Conservation (phyloP, 2,329 filamentous ascomycete genomes). For the Nemania abortiva region DNA sequence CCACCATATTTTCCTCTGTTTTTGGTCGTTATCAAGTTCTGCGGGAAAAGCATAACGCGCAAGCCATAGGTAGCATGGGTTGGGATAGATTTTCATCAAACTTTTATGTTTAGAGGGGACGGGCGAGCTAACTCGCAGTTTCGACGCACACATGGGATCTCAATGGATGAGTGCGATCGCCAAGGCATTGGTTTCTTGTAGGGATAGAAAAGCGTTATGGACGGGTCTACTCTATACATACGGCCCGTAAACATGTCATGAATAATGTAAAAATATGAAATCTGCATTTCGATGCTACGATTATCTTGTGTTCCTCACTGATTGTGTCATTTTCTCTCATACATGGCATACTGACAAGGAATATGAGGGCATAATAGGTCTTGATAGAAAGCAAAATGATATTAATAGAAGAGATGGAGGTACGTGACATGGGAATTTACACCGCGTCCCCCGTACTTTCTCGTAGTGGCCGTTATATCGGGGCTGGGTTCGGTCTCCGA, state of each 20-base stretch:
- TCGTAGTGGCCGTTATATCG: no score
- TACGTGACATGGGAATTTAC: no score
- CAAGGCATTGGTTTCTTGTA: slow-evolving; percentile 4
- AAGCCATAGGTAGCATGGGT: slow-evolving; percentile 16
- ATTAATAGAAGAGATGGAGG: no score
- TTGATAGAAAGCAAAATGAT: no score
- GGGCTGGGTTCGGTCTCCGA: no score
- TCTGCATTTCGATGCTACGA: neutral
- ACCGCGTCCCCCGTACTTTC: no score
- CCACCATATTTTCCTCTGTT: slow-evolving; percentile 22
- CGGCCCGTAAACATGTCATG: slow-evolving; percentile 19
- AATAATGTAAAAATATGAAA: slow-evolving; percentile 29
- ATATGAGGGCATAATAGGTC: no score
- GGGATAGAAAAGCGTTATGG: slow-evolving; percentile 13
- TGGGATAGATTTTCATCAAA: slow-evolving; percentile 34
- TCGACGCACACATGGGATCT: neutral
- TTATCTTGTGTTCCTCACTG: neutral
- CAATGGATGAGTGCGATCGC: neutral
- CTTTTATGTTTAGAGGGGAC: slow-evolving; percentile 12
- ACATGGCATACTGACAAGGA: neutral
- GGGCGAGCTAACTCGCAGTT: neutral
- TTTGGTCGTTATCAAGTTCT: neutral
- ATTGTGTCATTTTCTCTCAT: neutral
- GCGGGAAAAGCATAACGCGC: slow-evolving; percentile 18
- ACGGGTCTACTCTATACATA: neutral